Evolutionary conservation across 306 rosid genomes (phyloP).

Genomic region (Adenanthera pavonina): DNA sequence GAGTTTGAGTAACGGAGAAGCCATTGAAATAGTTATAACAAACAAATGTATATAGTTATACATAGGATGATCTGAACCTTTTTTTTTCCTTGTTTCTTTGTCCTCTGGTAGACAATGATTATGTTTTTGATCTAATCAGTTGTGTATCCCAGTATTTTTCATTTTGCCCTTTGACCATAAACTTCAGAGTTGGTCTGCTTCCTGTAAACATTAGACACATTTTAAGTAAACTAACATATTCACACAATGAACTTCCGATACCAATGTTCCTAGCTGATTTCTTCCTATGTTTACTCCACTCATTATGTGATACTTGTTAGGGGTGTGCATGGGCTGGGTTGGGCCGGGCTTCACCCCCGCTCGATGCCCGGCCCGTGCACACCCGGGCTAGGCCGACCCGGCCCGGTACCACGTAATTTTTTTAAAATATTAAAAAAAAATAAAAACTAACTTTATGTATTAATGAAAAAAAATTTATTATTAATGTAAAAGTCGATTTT

Average conservation of each 20-base stretch:
- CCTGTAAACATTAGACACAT: neutral
- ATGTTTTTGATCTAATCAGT: conserved; percentile 42
- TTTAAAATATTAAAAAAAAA: too few species aligned
- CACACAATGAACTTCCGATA: conserved; percentile 10
- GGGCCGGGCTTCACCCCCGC: too few species aligned
- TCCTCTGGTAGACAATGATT: conserved; percentile 15
- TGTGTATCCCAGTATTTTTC: conserved; percentile 9
- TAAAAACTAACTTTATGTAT: too few species aligned
- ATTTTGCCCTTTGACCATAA: conserved; percentile 4
- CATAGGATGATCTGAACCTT: conserved; percentile 31
- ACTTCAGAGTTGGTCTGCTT: conserved; percentile 32
- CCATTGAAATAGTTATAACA: conserved; percentile 39
- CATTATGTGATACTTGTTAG: neutral
- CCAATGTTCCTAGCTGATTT: neutral
- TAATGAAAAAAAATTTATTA: too few species aligned
- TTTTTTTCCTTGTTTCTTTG: neutral
- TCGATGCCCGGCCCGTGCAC: too few species aligned
- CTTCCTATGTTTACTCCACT: neutral
- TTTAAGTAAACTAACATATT: conserved; percentile 26
- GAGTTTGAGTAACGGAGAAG: conserved; percentile 34
- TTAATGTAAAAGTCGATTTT: too few species aligned
- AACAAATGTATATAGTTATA: conserved; percentile 44
- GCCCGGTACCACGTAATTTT: too few species aligned
- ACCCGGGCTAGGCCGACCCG: too few species aligned
- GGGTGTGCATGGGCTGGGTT: too few species aligned